Base-by-base conservation (phyloP, 306 rosid genomes). In the Alnus rubra region DNA sequence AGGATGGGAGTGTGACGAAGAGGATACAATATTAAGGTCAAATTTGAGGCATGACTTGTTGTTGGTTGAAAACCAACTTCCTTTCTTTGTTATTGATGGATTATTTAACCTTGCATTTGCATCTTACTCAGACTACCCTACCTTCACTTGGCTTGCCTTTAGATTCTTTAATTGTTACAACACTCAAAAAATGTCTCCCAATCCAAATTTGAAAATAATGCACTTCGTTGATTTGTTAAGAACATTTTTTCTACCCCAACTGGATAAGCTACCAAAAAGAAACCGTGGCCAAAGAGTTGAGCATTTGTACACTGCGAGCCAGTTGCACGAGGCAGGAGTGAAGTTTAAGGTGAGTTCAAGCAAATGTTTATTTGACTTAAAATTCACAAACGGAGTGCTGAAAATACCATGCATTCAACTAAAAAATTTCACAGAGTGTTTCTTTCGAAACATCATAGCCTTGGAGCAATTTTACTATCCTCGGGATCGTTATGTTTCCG, bases 21-120 rank as follows among this genome's bases (percentile, higher is more conserved):
- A 4, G 4, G 42, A 3, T 23, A 23, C 28, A 23, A 23, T 23
- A 23, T 23, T 23, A 23, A 23, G 28, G 28, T 23, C 28, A 23
- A 23, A 23, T 23, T 23, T 23, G 28, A 23, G 3, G 44, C 3
- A 2, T 48, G 12, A 75, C 62, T 44, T 72, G 82, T 49, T 12
- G 2, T 53, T 60, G 8, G 23, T 79, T 72, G 82, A 79, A 65
- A 79, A 71, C 72, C 73, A 72, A 28, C 63, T 79, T 13, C 77
- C 73, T 31, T 79, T 79, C 55, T 35, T 79, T 7, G 30, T 76
- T 72, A 65, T 65, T 15, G 65, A 65, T 28, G 15, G 39, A 50
- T 19, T 65, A 64, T 9, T 50, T 45, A 13, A 48, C 15, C 67
- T 64, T 56, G 33, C 63, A 56, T 19, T 7, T 56, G 4, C 11